Percentiles rank a stretch among this genome's conserved stretches.
These are phyloP conservation scores for Setaria italica DNA, from an alignment of 202 grass and related monocot genomes.

Conservation along the genomic window DNA sequence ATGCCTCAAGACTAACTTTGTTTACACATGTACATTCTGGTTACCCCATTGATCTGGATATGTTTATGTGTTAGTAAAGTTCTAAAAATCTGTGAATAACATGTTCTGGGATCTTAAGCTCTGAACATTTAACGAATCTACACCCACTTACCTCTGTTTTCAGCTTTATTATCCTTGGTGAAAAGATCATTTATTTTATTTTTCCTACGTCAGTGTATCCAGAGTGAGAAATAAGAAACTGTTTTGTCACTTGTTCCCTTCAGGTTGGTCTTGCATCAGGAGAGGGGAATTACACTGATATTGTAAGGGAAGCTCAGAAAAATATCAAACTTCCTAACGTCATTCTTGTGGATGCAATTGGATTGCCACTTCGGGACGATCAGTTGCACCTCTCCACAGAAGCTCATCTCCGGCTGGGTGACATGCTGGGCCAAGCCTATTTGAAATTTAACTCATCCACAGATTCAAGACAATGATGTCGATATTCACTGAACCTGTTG, in stretches of 20 bases:
- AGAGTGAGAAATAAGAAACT: slow-evolving; percentile 5
- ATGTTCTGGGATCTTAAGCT: neutral
- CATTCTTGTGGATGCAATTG: slow-evolving; percentile 75
- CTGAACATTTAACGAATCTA: neutral
- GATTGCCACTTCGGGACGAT: slow-evolving; percentile 67
- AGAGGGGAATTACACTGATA: slow-evolving; percentile 73
- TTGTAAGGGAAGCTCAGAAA: slow-evolving; percentile 74
- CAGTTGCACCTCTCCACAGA: slow-evolving; percentile 79
- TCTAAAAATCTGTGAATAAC: neutral
- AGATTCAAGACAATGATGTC: slow-evolving; percentile 34
- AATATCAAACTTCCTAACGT: slow-evolving; percentile 75
- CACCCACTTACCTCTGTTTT: neutral
- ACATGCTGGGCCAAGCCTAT: slow-evolving; percentile 86
- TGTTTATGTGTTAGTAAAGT: neutral
- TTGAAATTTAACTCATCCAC: slow-evolving; percentile 52
- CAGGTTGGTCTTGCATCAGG: slow-evolving; percentile 94
- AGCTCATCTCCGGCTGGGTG: slow-evolving; percentile 82
- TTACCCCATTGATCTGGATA: neutral
- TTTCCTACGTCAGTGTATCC: neutral
- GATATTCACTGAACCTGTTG: neutral
- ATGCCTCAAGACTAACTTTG: neutral
- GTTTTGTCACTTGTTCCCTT: neutral
- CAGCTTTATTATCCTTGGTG: slow-evolving; percentile 4
- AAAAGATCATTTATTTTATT: neutral
- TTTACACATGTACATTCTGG: neutral